phyloP scores from a whole-genome alignment of 768 basidiomycete genomes.

The Serendipita vermifera region DNA sequence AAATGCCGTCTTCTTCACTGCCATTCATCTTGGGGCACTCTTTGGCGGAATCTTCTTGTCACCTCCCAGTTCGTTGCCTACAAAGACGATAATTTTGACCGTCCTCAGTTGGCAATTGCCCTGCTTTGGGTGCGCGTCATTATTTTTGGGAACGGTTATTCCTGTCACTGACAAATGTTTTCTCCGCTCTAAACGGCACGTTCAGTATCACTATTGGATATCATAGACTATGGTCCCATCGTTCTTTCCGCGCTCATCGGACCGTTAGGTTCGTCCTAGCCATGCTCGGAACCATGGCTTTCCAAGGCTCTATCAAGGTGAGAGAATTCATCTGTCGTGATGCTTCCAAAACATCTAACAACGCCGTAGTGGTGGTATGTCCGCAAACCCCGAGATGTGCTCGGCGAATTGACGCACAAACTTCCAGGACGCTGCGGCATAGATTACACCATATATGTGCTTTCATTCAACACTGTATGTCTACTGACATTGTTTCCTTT shows the following conservation, averaged over 20 bases:
- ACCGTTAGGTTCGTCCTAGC: constrained; percentile 47
- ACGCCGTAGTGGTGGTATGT: constrained; percentile 38
- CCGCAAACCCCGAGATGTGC: too few species aligned
- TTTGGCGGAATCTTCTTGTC: constrained; percentile 36
- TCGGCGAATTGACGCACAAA: background rate
- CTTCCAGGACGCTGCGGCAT: constrained; percentile 51
- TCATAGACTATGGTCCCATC: constrained; percentile 68
- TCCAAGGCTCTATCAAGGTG: constrained; percentile 72
- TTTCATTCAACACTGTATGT: background rate
- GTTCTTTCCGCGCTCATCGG: constrained; percentile 46
- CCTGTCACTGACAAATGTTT: background rate
- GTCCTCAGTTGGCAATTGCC: constrained; percentile 56
- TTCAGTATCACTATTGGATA: constrained; percentile 61
- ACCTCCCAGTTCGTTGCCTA: constrained; percentile 34
- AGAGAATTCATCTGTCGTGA: constrained; percentile 16
- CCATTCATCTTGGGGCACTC: constrained; percentile 43
- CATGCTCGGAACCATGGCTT: constrained; percentile 54
- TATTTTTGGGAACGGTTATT: background rate
- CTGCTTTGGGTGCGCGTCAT: constrained; percentile 45
- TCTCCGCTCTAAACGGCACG: background rate
- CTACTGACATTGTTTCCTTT: background rate
- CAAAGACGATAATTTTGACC: constrained; percentile 38
- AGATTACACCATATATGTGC: constrained; percentile 55
- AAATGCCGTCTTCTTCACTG: constrained; percentile 45
- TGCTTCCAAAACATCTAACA: background rate